phyloP scores from a whole-genome alignment of 805 yeast species.

The Sugiyamaella valdiviana region DNA sequence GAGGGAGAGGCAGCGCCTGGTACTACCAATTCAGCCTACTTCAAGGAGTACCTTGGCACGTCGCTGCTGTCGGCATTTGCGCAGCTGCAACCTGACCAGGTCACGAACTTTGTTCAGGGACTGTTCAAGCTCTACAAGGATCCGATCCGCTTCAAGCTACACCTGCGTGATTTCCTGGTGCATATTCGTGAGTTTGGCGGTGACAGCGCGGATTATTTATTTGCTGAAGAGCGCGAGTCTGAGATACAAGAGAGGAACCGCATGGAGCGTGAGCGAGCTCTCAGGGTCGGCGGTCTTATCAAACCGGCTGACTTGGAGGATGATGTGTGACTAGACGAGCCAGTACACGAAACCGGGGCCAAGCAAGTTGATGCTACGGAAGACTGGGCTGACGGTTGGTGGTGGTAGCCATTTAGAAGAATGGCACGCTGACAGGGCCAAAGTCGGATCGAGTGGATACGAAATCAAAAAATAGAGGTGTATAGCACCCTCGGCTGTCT shows the following conservation, averaged over 20 bases:
- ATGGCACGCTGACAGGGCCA: too few species aligned
- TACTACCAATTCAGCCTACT: slow-evolving; percentile 69
- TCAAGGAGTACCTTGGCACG: slow-evolving; percentile 74
- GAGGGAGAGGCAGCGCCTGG: slow-evolving; percentile 81
- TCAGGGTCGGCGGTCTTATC: slow-evolving; percentile 84
- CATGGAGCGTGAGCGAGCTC: slow-evolving; percentile 71
- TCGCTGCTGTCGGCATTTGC: slow-evolving; percentile 88
- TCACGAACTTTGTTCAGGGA: slow-evolving; percentile 72
- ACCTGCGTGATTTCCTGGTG: slow-evolving; percentile 89
- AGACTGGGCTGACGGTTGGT: slow-evolving; percentile 11
- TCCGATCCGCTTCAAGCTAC: slow-evolving; percentile 68
- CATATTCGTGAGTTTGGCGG: slow-evolving; percentile 96
- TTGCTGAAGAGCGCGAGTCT: slow-evolving; percentile 84
- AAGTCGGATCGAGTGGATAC: too few species aligned
- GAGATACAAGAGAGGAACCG: slow-evolving; percentile 64
- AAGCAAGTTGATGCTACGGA: neutral
- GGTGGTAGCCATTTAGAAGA: slow-evolving; percentile 9
- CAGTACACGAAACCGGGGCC: neutral
- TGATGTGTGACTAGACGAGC: slow-evolving; percentile 13
- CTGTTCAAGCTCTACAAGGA: slow-evolving; percentile 65
- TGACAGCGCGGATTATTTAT: slow-evolving; percentile 70
- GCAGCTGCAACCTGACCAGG: slow-evolving; percentile 77
- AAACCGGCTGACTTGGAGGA: slow-evolving; percentile 95
- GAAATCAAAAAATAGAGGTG: too few species aligned
- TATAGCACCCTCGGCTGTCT: too few species aligned